Percentiles rank a stretch among this genome's conserved stretches.
Conservation (phyloP, 2,329 filamentous ascomycete genomes). For the Fusarium transvaalense region DNA sequence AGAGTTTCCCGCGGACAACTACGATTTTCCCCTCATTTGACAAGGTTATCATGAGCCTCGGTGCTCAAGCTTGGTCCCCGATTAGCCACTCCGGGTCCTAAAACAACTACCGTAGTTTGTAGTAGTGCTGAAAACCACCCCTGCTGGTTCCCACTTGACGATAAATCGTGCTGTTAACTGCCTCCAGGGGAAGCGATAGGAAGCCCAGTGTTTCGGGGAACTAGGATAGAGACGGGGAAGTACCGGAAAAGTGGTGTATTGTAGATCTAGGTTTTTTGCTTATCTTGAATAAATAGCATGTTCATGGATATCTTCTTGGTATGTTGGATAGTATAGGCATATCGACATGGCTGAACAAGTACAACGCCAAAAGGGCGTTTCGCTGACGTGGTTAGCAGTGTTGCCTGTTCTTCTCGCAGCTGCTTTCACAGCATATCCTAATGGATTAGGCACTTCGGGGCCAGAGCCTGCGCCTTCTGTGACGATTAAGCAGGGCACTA, state of each 20-base stretch:
- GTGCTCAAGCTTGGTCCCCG: constrained; percentile 29
- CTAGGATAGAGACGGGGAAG: not conserved
- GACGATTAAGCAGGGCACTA: constrained; percentile 49
- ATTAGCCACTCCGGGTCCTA: constrained; percentile 25
- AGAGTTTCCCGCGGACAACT: constrained; percentile 40
- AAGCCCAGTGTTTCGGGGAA: constrained; percentile 17
- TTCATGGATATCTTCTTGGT: not conserved
- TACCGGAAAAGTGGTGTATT: not conserved
- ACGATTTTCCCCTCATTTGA: constrained; percentile 14
- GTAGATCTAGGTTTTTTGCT: not conserved
- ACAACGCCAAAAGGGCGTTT: constrained; percentile 14
- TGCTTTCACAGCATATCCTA: constrained; percentile 30
- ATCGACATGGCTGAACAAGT: constrained; percentile 29
- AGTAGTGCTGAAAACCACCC: not conserved
- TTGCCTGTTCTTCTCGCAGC: constrained; percentile 37
- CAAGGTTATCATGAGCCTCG: constrained; percentile 27
- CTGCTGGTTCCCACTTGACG: constrained; percentile 24
- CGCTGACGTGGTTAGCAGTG: constrained; percentile 32
- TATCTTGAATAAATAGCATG: constrained; percentile 30
- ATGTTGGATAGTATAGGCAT: not conserved
- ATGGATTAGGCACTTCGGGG: constrained; percentile 4
- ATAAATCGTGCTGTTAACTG: not conserved
- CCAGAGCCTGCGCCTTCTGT: constrained; percentile 37
- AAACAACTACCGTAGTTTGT: constrained; percentile 42
- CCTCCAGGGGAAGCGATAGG: constrained; percentile 38